Evolutionary conservation across 2,329 filamentous ascomycete species (phyloP).

Genomic region (Magnaporthales sp.): DNA sequence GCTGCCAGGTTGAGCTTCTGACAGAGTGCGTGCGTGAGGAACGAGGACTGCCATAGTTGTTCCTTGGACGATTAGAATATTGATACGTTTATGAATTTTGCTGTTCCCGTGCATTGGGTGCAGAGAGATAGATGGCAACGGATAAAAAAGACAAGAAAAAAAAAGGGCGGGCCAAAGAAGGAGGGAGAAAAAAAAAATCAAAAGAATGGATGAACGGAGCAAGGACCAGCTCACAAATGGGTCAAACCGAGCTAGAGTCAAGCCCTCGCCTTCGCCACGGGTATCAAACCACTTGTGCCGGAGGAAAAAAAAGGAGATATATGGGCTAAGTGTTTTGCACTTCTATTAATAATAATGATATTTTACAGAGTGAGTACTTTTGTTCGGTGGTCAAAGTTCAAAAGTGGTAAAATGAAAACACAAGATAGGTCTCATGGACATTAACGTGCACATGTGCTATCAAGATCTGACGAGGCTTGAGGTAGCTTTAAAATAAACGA

Average conservation of each 20-base stretch:
- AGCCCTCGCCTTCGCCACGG: neutral
- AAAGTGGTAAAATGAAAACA: neutral
- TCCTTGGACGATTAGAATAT: neutral
- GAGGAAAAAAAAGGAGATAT: neutral
- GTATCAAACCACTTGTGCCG: neutral
- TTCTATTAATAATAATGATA: neutral
- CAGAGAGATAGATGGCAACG: neutral
- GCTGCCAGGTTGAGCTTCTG: neutral
- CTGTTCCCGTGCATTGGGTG: neutral
- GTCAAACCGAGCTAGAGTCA: neutral
- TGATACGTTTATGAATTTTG: neutral
- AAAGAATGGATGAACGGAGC: neutral
- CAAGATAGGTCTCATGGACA: neutral
- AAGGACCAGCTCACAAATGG: neutral
- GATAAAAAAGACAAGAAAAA: neutral
- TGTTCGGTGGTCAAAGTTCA: neutral
- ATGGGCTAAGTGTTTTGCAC: neutral
- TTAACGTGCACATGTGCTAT: neutral
- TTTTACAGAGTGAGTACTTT: neutral
- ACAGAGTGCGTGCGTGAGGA: neutral
- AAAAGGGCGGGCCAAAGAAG: neutral
- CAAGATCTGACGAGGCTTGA: neutral
- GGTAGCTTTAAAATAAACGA: neutral
- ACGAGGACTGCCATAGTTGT: neutral
- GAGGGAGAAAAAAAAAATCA: neutral